Percentiles rank a stretch among this genome's conserved stretches.
These are phyloP conservation scores for Phlegmacium glaucopus DNA, from an alignment of 768 basidiomycete species.

Conservation along the genomic window DNA sequence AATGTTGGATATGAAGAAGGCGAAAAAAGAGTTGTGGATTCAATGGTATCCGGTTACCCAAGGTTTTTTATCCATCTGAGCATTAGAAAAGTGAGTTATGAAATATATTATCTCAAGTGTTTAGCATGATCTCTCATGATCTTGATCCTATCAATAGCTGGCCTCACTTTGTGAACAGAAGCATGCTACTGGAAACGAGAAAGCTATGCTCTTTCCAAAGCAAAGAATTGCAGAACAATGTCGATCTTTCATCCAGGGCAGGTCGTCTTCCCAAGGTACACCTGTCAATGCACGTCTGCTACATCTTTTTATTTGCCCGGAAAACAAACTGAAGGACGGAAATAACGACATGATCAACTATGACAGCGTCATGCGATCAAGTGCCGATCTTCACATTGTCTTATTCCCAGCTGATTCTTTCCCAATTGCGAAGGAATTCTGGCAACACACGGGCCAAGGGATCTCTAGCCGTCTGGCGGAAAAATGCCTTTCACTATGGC, in stretches of 20 bases:
- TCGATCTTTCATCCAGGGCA: conserved; percentile 63
- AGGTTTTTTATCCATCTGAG: conserved; percentile 89
- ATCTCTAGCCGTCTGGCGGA: conserved; percentile 88
- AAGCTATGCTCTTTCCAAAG: conserved; percentile 77
- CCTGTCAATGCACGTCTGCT: conserved; percentile 53
- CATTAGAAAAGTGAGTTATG: conserved; percentile 69
- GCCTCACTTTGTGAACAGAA: conserved; percentile 72
- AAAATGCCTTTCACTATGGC: conserved; percentile 70
- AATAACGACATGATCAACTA: conserved; percentile 23
- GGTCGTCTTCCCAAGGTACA: conserved; percentile 39
- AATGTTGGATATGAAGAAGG: conserved; percentile 92
- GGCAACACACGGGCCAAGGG: conserved; percentile 93
- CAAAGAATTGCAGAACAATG: conserved; percentile 71
- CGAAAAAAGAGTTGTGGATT: conserved; percentile 69
- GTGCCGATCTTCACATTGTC: conserved; percentile 75
- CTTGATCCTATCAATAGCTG: conserved; percentile 46
- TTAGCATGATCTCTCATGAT: neutral
- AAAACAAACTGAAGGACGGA: conserved; percentile 37
- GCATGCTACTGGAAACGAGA: conserved; percentile 69
- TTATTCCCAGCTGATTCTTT: conserved; percentile 65
- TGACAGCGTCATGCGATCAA: conserved; percentile 21
- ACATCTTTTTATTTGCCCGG: conserved; percentile 69
- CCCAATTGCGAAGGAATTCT: conserved; percentile 81
- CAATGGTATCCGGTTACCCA: conserved; percentile 90
- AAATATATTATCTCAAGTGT: neutral